Percentiles rank a stretch among this genome's conserved stretches.
phyloP scores from a whole-genome alignment of 1,139 yeast genomes.

The Suhomyces bribrorum region DNA sequence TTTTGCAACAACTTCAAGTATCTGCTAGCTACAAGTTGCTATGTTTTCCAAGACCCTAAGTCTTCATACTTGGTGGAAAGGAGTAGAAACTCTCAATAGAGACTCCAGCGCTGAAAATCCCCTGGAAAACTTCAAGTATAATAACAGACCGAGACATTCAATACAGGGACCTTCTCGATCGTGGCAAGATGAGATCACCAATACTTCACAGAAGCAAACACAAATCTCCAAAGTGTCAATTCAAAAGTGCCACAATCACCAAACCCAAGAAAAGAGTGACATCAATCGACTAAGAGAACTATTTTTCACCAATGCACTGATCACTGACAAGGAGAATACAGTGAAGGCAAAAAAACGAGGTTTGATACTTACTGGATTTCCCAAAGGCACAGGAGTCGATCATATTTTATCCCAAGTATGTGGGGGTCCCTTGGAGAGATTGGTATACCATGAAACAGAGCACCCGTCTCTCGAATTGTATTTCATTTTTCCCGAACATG shows the following conservation, averaged over 20 bases:
- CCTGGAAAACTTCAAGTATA: neutral
- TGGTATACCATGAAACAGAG: slow-evolving; percentile 27
- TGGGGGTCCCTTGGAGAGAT: slow-evolving; percentile 75
- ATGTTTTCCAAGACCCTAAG: slow-evolving; percentile 1
- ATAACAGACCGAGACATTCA: neutral
- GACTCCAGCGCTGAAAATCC: neutral
- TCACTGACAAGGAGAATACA: neutral
- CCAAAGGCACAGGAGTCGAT: slow-evolving; percentile 37
- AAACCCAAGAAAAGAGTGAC: neutral
- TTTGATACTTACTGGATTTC: slow-evolving; percentile 13
- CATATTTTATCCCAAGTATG: slow-evolving; percentile 57
- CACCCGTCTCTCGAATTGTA: slow-evolving; percentile 44
- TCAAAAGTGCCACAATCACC: neutral
- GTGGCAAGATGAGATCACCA: too few species aligned
- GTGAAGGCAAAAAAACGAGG: neutral
- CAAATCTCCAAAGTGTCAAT: neutral
- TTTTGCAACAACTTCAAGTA: neutral
- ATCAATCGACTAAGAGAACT: neutral
- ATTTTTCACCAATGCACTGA: neutral
- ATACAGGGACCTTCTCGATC: neutral
- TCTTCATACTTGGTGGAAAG: neutral
- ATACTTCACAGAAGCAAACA: too few species aligned
- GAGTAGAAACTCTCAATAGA: neutral
- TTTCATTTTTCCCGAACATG: slow-evolving; percentile 57
- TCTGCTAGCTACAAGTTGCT: neutral